Evolutionary conservation across 768 basidiomycete genomes (phyloP).

Genomic region (Russula abietina): DNA sequence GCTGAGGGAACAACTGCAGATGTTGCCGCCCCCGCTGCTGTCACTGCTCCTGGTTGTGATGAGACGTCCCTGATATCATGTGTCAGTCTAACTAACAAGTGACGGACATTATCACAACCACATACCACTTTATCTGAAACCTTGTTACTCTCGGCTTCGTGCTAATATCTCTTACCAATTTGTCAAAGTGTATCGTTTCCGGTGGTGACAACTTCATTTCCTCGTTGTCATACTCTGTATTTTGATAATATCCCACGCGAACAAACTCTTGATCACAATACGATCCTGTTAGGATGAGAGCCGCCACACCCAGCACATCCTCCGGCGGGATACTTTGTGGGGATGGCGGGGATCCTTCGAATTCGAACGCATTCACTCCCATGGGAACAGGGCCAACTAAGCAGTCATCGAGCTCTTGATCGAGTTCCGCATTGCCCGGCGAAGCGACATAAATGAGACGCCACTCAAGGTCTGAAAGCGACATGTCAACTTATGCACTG

Average conservation of each 20-base stretch:
- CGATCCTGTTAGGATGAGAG: constrained; percentile 92
- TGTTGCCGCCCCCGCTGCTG: constrained; percentile 55
- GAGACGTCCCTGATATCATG: constrained; percentile 29
- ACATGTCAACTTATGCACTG: too few relatives aligned
- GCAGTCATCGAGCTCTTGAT: constrained; percentile 97
- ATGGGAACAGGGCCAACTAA: constrained; percentile 95
- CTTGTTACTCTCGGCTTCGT: constrained; percentile 91
- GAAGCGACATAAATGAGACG: constrained; percentile 94
- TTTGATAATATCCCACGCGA: constrained; percentile 98
- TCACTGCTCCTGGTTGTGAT: constrained; percentile 37
- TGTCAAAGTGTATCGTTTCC: constrained; percentile 62
- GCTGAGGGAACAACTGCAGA: constrained; percentile 73
- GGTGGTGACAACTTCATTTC: constrained; percentile 79
- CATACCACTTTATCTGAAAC: constrained; percentile 83
- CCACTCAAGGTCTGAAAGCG: constrained; percentile 85
- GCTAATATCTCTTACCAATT: constrained; percentile 81
- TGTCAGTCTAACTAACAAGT: constrained; percentile 4
- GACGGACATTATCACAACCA: not conserved
- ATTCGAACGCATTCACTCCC: constrained; percentile 97
- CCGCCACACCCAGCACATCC: constrained; percentile 93
- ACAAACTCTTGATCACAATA: constrained; percentile 98
- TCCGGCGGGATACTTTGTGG: constrained; percentile 79
- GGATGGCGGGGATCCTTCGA: constrained; percentile 80
- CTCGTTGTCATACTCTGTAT: constrained; percentile 96
- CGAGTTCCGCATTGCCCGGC: constrained; percentile 83